Percentiles rank a stretch among this genome's conserved stretches.
phyloP scores from a whole-genome alignment of 805 yeast genomes.

The Lipomyces chichibuensis region DNA sequence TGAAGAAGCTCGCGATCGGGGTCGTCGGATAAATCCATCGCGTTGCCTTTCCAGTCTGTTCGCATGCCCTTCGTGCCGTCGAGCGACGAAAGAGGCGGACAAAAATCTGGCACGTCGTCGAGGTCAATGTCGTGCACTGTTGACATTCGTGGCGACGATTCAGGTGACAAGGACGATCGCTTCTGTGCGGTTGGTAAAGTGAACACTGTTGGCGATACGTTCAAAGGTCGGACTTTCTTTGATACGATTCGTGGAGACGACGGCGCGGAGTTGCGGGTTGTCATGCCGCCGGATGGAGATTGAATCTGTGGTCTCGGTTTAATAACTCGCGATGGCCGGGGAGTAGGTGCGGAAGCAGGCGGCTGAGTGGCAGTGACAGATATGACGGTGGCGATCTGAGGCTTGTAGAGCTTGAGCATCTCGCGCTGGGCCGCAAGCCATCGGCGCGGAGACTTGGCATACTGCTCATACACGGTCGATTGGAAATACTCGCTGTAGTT shows the following conservation, averaged over 20 bases:
- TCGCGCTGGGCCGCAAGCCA: constrained; percentile 31
- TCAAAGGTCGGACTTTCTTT: not conserved
- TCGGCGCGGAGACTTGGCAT: constrained; percentile 25
- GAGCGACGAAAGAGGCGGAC: constrained; percentile 38
- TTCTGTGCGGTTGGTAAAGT: constrained; percentile 9
- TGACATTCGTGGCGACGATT: constrained; percentile 24
- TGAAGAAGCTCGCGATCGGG: constrained; percentile 74
- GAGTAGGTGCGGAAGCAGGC: constrained; percentile 3
- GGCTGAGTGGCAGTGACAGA: constrained; percentile 1
- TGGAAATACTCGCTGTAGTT: constrained; percentile 18
- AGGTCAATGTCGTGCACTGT: constrained; percentile 48
- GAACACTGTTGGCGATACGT: constrained; percentile 22
- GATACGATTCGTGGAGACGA: constrained; percentile 12
- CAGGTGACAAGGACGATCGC: constrained; percentile 13
- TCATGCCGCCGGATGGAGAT: constrained; percentile 14
- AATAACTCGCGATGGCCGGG: constrained; percentile 18
- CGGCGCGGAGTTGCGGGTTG: constrained; percentile 19
- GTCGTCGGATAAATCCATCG: constrained; percentile 84
- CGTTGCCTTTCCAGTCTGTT: constrained; percentile 98
- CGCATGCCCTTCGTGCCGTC: constrained; percentile 54
- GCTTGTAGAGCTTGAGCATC: constrained; percentile 15
- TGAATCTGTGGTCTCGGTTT: constrained; percentile 4
- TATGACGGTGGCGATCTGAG: constrained; percentile 20
- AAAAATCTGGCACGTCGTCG: constrained; percentile 40
- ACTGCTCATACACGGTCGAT: constrained; percentile 24